Evolutionary conservation across 805 yeast species (phyloP).

Genomic region (Wickerhamomyces queroliae): DNA sequence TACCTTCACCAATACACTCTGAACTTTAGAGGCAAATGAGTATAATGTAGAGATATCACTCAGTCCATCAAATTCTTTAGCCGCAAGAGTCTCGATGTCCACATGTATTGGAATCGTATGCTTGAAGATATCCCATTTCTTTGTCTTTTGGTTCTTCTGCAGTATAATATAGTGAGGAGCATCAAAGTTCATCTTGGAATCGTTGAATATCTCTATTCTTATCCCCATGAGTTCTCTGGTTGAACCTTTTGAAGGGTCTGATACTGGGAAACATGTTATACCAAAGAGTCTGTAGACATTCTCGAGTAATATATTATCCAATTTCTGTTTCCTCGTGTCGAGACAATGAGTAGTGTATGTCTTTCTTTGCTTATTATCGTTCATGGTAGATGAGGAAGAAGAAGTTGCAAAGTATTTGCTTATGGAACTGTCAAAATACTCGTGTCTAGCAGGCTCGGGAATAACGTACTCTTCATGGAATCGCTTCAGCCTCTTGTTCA

Average conservation of each 20-base stretch:
- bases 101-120: conserved; percentile 29
- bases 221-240: conserved; percentile 26
- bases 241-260: conserved; percentile 26
- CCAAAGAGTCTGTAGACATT: conserved; percentile 33
- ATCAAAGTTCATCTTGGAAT: conserved; percentile 21
- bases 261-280: conserved; percentile 32
- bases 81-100: conserved; percentile 13
- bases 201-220: conserved; percentile 33
- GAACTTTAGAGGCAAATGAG: conserved; percentile 8
- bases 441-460: conserved; percentile 21
- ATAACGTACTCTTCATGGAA: conserved; percentile 11
- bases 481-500: conserved; percentile 5
- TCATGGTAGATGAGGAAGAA: background rate
- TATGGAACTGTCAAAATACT: conserved; percentile 21
- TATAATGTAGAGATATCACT: conserved; percentile 8
- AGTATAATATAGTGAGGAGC: conserved; percentile 30
- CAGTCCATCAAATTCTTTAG: conserved; percentile 12
- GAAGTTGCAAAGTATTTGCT: conserved; percentile 13
- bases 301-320: conserved; percentile 23
- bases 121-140: conserved; percentile 28
- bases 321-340: conserved; percentile 2
- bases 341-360: background rate
- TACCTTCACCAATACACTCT: conserved; percentile 11
- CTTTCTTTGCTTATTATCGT: background rate
- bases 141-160: conserved; percentile 21